Evolutionary conservation across 1,139 yeast species (phyloP), one percentile per base, ranked within the genome.

Genomic region (Yamadazyma trypodendri): DNA sequence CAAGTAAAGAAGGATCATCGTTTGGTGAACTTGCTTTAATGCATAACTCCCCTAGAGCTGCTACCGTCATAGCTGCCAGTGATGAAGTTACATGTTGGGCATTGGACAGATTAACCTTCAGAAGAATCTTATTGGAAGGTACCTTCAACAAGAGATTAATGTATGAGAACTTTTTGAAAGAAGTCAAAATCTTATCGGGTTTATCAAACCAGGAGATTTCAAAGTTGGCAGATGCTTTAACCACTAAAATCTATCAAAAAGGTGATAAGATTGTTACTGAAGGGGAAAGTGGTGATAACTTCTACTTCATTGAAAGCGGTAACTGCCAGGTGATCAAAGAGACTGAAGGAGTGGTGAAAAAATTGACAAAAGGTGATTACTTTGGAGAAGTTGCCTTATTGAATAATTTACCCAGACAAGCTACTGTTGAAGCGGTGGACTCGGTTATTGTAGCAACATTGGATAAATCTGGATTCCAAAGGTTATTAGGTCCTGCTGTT

Each of bases 1-100:
- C 85, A 2, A 77, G 88, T 21, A 83, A 86, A 15, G 81, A 88
- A 33, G 97, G 97, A 4, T 80, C 95, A 6, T 84, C 95, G 32
- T 92, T 92, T 64, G 98, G 98, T 54, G 98, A 92, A 62, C 75
- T 92, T 55, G 98, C 98, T 2, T 76, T 92, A 53, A 89, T 92
- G 96, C 92, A 92, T 68, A 92, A 92, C 63, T 82, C 97, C 15
- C 97, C 97, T 43, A 80, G 98, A 63, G 98, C 97, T 6, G 98
- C 97, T 13, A 89, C 97, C 1, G 97, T 88, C 2, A 56, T 75
- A 15, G 95, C 97, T 8, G 74, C 79, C 23, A 67, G 81, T 8
- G 77, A 83, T 53, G 77, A 77, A 24, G 75, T 90, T 37, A 62
- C 67, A 9, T 67, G 73, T 49, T 92, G 97, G 97, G 95, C 96